Conservation (phyloP, 768 basidiomycete genomes). For the Multifurca ochricompacta region DNA sequence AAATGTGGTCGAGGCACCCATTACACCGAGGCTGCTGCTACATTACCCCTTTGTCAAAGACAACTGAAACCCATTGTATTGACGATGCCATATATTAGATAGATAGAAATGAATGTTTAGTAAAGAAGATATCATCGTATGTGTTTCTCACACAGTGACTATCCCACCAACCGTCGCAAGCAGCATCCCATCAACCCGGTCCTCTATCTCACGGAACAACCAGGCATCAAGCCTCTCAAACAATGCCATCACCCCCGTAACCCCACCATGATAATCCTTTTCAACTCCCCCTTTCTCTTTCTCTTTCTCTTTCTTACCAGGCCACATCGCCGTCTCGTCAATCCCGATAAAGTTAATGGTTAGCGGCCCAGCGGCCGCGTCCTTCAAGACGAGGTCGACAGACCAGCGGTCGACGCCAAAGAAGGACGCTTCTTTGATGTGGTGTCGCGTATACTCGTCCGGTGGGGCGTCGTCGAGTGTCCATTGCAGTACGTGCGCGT, state of each 20-base stretch:
- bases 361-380: conserved; percentile 12
- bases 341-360: conserved; percentile 72
- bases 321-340: conserved; percentile 81
- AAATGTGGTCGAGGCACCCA: too few species aligned
- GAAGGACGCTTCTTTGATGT: conserved; percentile 87
- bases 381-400: conserved; percentile 61
- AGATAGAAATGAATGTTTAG: background rate
- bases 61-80: too few species aligned
- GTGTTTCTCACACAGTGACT: conserved; percentile 35
- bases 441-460: conserved; percentile 66
- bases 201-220: conserved; percentile 56
- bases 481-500: conserved; percentile 85
- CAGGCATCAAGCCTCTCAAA: conserved; percentile 71
- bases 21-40: too few species aligned
- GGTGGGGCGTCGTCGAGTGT: conserved; percentile 75
- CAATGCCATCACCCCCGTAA: conserved; percentile 49
- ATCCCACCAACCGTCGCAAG: conserved; percentile 67
- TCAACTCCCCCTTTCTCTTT: too few species aligned
- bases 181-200: conserved; percentile 59
- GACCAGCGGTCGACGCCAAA: conserved; percentile 69
- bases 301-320: conserved; percentile 48
- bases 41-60: too few species aligned
- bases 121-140: background rate
- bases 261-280: too few species aligned
- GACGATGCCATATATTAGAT: background rate